Base-by-base conservation (phyloP, 2,329 filamentous ascomycete species). In the Macrophomina tecta region DNA sequence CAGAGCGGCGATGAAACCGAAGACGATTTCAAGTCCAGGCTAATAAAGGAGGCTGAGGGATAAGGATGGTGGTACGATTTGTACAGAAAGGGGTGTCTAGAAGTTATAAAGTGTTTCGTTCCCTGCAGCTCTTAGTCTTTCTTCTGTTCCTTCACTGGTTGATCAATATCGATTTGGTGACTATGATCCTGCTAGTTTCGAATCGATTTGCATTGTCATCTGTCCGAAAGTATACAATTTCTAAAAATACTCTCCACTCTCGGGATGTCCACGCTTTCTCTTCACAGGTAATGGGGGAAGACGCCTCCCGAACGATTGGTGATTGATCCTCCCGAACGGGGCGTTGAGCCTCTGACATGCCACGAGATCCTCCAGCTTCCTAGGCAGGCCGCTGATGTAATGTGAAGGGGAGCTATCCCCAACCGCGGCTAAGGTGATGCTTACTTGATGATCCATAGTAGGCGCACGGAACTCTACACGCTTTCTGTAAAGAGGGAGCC, bases 331-430 rank as follows among this genome's bases (percentile, higher is more conserved):
- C 42, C 70, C 70, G 46, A 71, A 71, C 5, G 69, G 70, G 16
- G 68, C 64, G 23, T 68, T 3, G 45, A 70, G 49, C 38, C 48
- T 42, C 52, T 71, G 70, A 28, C 36, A 46, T 4, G 34, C 9
- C 11, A 69, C 42, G 23, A 71, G 36, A 14, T 68, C 64, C 36
- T 49, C n/a, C 12, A 68, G 42, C 4, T 56, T 64, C 34, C 61
- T 58, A 16, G 69, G 66, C 8, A 71, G 55, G 4, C 70, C 70
- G 56, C 70, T 71, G 40, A 71, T 68, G 12, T 64, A 66, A 23
- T 45, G 66, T 2, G 69, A 60, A 53, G 68, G 52, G 5, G 69
- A 70, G 34, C 66, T 30, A 14, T 68, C 70, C 23, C 42, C 30
- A 14, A 71, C 32, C 32, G 46, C 28, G 18, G 28, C 49, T 16